Evolutionary conservation across 805 yeast species (phyloP), one percentile per base, ranked within the genome.

Genomic region (Saccharomycopsis schoenii): DNA sequence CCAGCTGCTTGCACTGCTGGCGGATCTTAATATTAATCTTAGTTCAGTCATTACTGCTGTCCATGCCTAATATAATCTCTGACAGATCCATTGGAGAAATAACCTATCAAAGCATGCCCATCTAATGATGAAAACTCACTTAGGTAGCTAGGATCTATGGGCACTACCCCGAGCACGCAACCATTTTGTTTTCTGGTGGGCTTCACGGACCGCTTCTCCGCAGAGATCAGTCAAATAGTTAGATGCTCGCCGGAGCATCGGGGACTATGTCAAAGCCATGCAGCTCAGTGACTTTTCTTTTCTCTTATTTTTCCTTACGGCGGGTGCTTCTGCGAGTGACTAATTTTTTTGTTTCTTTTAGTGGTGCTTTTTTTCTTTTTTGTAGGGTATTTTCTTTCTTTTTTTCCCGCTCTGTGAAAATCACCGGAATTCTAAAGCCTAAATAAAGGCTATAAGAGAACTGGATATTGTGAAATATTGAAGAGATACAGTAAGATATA

Each of bases 151-250:
- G 3, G 34, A 3, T 29, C 34, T 29, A 37, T 2, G 41, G 12
- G 41, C 41, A 37, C 41, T 37, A 37, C 41, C 15, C 41, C 41
- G 41, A 37, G 41, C 41, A 4, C 41, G 15, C 41, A 37, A 37
- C 41, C 4, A 10, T 21, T 47, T 47, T 21, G 2, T 47, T 47
- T 47, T 47, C 21, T 24, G n/a, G 50, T 47, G 29, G 52, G 34
- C n/a, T 17, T 47, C n/a, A 25, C 52, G 52, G 52, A 47, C 52
- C 52, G 52, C 52, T 47, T 47, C 52, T 47, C 52, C 52, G 52
- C 52, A 47, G 52, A 47, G 25, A 25, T 47, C 52, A 47, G 52
- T 47, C 29, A n/a, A 11, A 24, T n/a, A 12, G 52, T 47, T 15
- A 12, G 34, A 17, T 19, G 21, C 21, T 47, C 10, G 19, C 52